Percentiles rank a stretch among this genome's conserved stretches.
Conservation (phyloP, 768 basidiomycete species). For the Floccularia luteovirens region DNA sequence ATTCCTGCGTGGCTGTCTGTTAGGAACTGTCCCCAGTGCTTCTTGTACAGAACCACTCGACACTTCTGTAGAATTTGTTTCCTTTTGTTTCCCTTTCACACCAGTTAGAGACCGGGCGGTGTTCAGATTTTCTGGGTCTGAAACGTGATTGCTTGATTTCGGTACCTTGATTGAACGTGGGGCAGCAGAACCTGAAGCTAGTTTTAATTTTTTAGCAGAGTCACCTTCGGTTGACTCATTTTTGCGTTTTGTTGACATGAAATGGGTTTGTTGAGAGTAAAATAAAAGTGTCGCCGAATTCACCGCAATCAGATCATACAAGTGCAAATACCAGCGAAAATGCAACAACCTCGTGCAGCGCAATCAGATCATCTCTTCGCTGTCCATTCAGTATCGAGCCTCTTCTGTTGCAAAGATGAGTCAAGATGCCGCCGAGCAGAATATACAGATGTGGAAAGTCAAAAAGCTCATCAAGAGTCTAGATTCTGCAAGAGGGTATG, state of each 20-base stretch:
- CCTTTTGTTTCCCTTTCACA: neutral
- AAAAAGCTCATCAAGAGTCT: constrained; percentile 99
- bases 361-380: constrained; percentile 12
- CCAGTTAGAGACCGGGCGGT: too few species aligned
- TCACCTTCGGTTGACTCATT: constrained; percentile 17
- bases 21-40: constrained; percentile 14
- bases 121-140: too few species aligned
- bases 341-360: constrained; percentile 13
- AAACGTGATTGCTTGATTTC: too few species aligned
- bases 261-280: constrained; percentile 9
- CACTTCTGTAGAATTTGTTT: constrained; percentile 2
- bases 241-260: constrained; percentile 31
- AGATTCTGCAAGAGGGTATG: constrained; percentile 84
- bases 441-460: constrained; percentile 97
- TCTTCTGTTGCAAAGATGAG: too few species aligned
- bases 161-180: neutral
- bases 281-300: neutral
- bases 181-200: constrained; percentile 10
- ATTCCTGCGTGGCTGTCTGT: constrained; percentile 28
- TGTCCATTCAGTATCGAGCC: too few species aligned
- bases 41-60: neutral
- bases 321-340: constrained; percentile 24
- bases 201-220: constrained; percentile 23
- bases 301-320: constrained; percentile 12
- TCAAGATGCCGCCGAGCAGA: constrained; percentile 85